A percentile compares a stretch with the other conserved stretches of the same genome.
Evolutionary conservation across 75 land plant species (phyloP).

Genomic region (Pinus albicaulis): DNA sequence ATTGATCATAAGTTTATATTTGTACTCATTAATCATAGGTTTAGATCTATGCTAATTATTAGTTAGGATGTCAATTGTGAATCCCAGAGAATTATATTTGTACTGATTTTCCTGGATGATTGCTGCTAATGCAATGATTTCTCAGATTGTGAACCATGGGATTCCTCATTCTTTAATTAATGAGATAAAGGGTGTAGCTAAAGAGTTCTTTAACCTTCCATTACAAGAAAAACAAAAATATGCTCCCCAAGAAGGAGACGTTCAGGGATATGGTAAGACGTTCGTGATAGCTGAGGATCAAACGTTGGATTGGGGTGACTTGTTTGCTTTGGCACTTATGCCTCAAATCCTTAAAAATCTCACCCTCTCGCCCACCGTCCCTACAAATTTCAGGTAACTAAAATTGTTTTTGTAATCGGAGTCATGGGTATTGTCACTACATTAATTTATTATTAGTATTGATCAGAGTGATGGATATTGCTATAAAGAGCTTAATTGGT

Average conservation of each 20-base stretch:
- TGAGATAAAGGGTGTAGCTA: conserved; percentile 7
- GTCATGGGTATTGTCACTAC: too few species aligned
- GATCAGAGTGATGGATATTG: too few species aligned
- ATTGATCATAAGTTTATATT: too few species aligned
- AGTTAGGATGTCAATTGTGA: too few species aligned
- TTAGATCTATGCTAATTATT: too few species aligned
- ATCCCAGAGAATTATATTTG: too few species aligned
- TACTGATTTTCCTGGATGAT: too few species aligned
- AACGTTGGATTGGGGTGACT: conserved; percentile 36
- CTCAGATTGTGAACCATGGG: neutral
- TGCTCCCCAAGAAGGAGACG: conserved; percentile 9
- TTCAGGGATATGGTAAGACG: conserved; percentile 38
- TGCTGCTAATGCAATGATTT: too few species aligned
- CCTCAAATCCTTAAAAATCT: conserved; percentile 10
- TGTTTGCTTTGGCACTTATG: conserved; percentile 15
- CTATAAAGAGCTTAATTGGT: too few species aligned
- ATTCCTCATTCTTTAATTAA: conserved; percentile 1
- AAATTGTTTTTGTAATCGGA: neutral
- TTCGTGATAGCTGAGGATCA: conserved; percentile 34
- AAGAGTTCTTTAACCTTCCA: conserved; percentile 35
- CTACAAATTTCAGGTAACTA: conserved; percentile 26
- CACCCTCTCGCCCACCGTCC: conserved; percentile 15
- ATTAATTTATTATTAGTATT: too few species aligned
- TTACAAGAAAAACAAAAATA: conserved; percentile 25
- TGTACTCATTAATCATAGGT: too few species aligned